phyloP scores from a whole-genome alignment of 768 basidiomycete species.

The Phylloporus sp. region DNA sequence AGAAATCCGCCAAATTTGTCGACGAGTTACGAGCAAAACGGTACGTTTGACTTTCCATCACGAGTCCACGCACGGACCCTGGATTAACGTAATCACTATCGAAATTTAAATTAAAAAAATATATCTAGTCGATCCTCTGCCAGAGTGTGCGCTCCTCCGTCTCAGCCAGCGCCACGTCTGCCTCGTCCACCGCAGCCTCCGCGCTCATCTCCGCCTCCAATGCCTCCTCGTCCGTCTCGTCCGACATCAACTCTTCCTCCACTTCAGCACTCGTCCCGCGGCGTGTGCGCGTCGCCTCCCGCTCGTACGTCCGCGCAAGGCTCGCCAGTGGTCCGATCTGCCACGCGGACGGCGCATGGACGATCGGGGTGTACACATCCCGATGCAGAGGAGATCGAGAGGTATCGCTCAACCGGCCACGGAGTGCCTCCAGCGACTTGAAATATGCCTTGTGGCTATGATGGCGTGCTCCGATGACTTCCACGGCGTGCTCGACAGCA shows the following conservation, averaged over 20 bases:
- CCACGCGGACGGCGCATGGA: slow-evolving; percentile 28
- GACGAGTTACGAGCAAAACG: no score
- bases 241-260: slow-evolving; percentile 24
- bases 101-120: no score
- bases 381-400: slow-evolving; percentile 23
- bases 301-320: slow-evolving; percentile 23
- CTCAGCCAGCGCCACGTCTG: slow-evolving; percentile 31
- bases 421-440: slow-evolving; percentile 25
- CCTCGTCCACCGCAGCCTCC: slow-evolving; percentile 38
- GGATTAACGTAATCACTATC: slow-evolving; percentile 12
- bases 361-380: slow-evolving; percentile 33
- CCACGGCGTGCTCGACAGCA: slow-evolving; percentile 46
- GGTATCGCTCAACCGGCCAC: background rate
- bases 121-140: slow-evolving; percentile 17
- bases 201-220: slow-evolving; percentile 38
- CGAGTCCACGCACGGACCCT: slow-evolving; percentile 30
- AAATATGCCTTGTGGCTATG: slow-evolving; percentile 41
- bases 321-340: slow-evolving; percentile 8
- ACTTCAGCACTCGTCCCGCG: slow-evolving; percentile 16
- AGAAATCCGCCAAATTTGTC: slow-evolving; percentile 13
- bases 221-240: slow-evolving; percentile 35
- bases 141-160: slow-evolving; percentile 41
- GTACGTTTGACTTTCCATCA: no score
- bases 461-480: slow-evolving; percentile 39
- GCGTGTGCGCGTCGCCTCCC: slow-evolving; percentile 15